Evolutionary conservation across 768 basidiomycete species (phyloP).

Genomic region (Kwoniella bestiolae): DNA sequence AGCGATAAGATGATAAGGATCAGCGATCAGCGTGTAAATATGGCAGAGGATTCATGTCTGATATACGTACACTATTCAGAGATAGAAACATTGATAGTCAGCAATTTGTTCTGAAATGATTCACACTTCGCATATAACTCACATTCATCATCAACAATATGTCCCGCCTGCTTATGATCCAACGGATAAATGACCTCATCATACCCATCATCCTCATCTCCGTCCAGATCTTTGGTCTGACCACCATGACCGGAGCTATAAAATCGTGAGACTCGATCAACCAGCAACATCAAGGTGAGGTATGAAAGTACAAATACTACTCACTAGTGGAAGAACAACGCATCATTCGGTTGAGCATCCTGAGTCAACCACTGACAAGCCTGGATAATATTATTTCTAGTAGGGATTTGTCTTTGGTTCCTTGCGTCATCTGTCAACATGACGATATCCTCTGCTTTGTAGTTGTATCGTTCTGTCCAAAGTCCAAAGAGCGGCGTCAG

Average conservation of each 20-base stretch:
- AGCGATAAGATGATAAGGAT: background rate
- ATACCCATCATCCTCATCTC: slow-evolving; percentile 56
- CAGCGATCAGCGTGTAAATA: background rate
- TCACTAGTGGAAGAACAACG: slow-evolving; percentile 57
- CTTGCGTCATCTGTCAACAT: slow-evolving; percentile 76
- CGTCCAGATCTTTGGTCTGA: slow-evolving; percentile 72
- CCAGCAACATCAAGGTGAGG: background rate
- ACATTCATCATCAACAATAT: slow-evolving; percentile 88
- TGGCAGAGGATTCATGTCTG: background rate
- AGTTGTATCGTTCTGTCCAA: slow-evolving; percentile 66
- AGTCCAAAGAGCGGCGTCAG: background rate
- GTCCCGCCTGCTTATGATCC: slow-evolving; percentile 70
- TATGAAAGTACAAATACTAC: slow-evolving; percentile 1
- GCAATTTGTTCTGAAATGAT: background rate
- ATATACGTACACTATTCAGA: background rate
- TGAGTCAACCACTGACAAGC: slow-evolving; percentile 93
- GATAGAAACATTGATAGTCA: background rate
- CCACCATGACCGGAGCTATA: slow-evolving; percentile 87
- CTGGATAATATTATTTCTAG: slow-evolving; percentile 77
- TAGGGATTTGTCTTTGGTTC: slow-evolving; percentile 71
- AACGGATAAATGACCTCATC: slow-evolving; percentile 75
- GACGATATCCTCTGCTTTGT: slow-evolving; percentile 79
- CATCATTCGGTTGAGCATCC: slow-evolving; percentile 68
- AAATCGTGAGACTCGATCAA: background rate
- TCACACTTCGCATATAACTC: slow-evolving; percentile 16